Evolutionary conservation across 306 rosid genomes (phyloP), one percentile per base, ranked within the genome.

Genomic region (Abrus precatorius): DNA sequence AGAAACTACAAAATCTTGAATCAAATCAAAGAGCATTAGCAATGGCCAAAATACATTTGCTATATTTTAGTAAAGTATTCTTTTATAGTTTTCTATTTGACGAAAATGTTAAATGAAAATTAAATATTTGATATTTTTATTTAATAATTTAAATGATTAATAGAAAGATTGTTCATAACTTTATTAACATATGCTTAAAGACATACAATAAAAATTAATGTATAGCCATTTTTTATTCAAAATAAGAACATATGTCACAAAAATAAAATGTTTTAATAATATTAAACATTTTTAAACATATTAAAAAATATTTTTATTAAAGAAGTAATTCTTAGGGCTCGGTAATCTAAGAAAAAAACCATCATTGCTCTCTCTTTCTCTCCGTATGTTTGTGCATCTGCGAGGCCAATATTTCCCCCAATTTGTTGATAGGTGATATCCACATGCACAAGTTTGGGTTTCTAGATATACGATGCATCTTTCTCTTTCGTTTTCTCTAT

Each of bases 321-420:
- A 33, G 60, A 33, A 53, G 7, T 68, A 48, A 76, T 44, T 67
- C 49, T 9, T 3, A 60, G 12, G 85, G 84, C 84, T 86, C 86
- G 67, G 76, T 83, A 85, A 67, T 79, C 84, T 68, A 85, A 76
- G 86, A 61, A 32, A 1, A 30, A 63, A 73, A 47, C 40, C 29
- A 48, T 66, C 45, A 81, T 72, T 61, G 67, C 40, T 41, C 47
- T 50, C 13, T 54, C 7, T 73, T 62, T 69, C 1, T 74, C 57
- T 74, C 57, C 45, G 29, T 32, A 40, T 62, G n/a, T 10, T 1
- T 36, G 54, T 73, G 70, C 59, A 47, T 61, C 33, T 33, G 61
- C 32, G 53, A 43, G 69, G 30, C 41, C 77, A 11, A 80, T 61
- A 48, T 71, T 61, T 43, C 7, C 10, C 38, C 6, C 77, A 73